These are phyloP conservation scores for Nannochloris sp. DNA, from an alignment of 139 green algal genomes.

Conservation along the genomic window DNA sequence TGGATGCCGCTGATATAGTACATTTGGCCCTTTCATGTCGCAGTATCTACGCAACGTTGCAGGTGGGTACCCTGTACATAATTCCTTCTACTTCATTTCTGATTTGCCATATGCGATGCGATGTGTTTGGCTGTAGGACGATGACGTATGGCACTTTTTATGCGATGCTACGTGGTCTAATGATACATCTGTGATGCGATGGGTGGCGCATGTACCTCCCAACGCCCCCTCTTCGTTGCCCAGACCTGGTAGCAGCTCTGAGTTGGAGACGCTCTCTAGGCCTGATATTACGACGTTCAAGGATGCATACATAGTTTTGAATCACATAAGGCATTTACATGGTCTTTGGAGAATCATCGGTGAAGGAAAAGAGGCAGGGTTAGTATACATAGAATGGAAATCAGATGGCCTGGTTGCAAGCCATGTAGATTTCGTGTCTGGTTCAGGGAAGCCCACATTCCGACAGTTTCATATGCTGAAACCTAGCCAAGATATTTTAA, in stretches of 20 bases:
- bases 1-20: slow-evolving; percentile 11
- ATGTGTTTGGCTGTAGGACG: slow-evolving; percentile 8
- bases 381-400: slow-evolving; percentile 18
- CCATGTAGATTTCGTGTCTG: slow-evolving; percentile 2
- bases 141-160: slow-evolving; percentile 20
- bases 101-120: background rate
- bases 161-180: slow-evolving; percentile 13
- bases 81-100: background rate
- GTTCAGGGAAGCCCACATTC: slow-evolving; percentile 3
- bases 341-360: slow-evolving; percentile 26
- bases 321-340: slow-evolving; percentile 4
- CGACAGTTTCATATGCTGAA: background rate
- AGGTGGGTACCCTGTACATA: background rate
- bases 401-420: slow-evolving; percentile 5
- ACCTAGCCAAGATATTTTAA: background rate
- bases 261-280: too few relatives aligned
- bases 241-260: too few relatives aligned
- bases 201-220: slow-evolving; percentile 2
- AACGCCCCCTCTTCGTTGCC: background rate
- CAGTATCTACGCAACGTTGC: background rate
- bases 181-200: slow-evolving; percentile 11
- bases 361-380: slow-evolving; percentile 9
- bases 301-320: slow-evolving; percentile 14
- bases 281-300: slow-evolving; percentile 1
- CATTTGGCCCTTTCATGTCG: background rate